Base-by-base conservation (phyloP, 495 filamentous ascomycete genomes). In the Daldinia concentrica region DNA sequence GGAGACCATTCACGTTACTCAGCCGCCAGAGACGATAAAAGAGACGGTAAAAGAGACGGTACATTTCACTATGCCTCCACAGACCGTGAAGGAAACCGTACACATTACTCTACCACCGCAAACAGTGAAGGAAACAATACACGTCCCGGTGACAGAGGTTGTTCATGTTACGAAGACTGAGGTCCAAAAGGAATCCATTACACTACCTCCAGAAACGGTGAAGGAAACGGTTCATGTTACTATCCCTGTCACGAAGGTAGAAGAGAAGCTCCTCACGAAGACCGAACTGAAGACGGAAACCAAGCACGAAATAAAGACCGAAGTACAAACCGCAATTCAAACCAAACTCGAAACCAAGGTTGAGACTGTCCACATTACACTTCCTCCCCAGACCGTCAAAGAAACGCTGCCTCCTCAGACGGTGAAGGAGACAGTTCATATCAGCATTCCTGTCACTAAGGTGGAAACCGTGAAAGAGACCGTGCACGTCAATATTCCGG, bases 241-340 rank as follows among this genome's bases (percentile, higher is more conserved):
- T 6, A 62, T 66, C 11, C 69, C 63, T 11, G 52, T 72, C 5
- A 72, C 69, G 27, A 67, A 72, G 45, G 64, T 72, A n/a, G 69
- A 71, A 58, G 63, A 66, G 57, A 71, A 71, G 30, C 62, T 71
- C n/a, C 58, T 71, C 43, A 71, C 69, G 32, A 62, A 71, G 26
- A 71, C 68, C 12, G 50, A 71, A 52, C 19, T 71, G 3, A 48
- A 61, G 37, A 71, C 62, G 6, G 43, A 58, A 51, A 24, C 37
- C 3, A 61, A 66, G 22, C 54, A 59, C 27, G 67, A 64, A 36
- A 58, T 57, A 24, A 56, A 71, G 51, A 71, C 69, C 0, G 61
- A 64, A 17, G 15, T 65, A 1, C 45, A 65, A 17, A 65, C 61
- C 12, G 56, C 60, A 12, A 55, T 30, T 11, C 55, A 66, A 14